phyloP scores from a whole-genome alignment of 257 asterid genomes.

The Fraxinus pennsylvanica region DNA sequence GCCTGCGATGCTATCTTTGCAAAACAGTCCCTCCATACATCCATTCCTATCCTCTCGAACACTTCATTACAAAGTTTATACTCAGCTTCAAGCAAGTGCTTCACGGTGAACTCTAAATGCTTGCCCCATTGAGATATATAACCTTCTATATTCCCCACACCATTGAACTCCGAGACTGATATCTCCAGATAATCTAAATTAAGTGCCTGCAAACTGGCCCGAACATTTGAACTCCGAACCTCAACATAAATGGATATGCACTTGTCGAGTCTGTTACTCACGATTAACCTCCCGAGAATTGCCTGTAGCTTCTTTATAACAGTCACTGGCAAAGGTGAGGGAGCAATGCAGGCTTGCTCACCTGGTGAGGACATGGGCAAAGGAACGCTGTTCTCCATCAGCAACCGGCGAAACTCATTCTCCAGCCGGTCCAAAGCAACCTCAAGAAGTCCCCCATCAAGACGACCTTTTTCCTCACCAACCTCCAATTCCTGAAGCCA shows the following conservation, averaged over 20 bases:
- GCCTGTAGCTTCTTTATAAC: conserved; percentile 79
- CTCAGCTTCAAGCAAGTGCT: conserved; percentile 84
- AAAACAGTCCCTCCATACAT: conserved; percentile 78
- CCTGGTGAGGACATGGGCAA: conserved; percentile 68
- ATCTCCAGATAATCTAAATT: conserved; percentile 87
- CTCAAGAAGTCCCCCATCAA: conserved; percentile 84
- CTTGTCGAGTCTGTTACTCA: conserved; percentile 60
- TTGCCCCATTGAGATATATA: conserved; percentile 77
- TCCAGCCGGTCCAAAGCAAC: conserved; percentile 66
- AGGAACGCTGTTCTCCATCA: conserved; percentile 59
- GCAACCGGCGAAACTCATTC: conserved; percentile 60
- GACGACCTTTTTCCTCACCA: conserved; percentile 62
- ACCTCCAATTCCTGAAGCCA: conserved; percentile 53
- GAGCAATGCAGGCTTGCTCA: conserved; percentile 63
- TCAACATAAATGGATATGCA: conserved; percentile 76
- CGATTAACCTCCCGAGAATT: conserved; percentile 67
- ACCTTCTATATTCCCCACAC: conserved; percentile 72
- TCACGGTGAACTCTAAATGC: conserved; percentile 87
- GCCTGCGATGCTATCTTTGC: conserved; percentile 85
- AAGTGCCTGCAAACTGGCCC: conserved; percentile 79
- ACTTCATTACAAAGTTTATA: conserved; percentile 74
- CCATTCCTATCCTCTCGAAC: conserved; percentile 76
- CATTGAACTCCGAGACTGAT: conserved; percentile 75
- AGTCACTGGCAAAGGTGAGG: conserved; percentile 70
- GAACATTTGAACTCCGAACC: conserved; percentile 71